These are phyloP conservation scores for Boletus sp. DNA, from an alignment of 1,284 basidiomycete species.

Conservation along the genomic window DNA sequence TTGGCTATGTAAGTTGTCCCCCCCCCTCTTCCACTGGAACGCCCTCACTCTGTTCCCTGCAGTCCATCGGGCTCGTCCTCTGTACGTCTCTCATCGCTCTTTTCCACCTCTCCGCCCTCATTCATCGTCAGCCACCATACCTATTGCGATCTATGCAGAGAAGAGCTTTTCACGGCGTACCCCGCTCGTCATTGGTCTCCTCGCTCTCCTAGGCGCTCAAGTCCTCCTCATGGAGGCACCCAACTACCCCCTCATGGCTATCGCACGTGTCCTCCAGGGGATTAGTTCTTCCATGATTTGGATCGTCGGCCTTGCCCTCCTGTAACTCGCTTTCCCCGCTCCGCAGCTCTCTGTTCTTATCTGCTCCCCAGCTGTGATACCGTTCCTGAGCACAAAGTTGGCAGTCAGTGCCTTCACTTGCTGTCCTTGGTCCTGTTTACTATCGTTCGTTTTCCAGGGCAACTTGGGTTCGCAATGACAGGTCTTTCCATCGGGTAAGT, in stretches of 20 bases:
- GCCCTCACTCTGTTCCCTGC: not conserved
- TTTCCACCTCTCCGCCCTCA: not conserved
- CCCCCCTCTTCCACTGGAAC: not conserved
- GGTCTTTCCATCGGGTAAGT: conserved; percentile 64
- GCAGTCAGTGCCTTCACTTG: conserved; percentile 44
- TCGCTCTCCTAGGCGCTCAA: conserved; percentile 55
- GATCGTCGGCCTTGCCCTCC: conserved; percentile 68
- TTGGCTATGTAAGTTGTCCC: conserved; percentile 47
- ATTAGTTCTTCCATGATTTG: conserved; percentile 71
- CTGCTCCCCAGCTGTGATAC: conserved; percentile 56
- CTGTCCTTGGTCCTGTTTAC: conserved; percentile 9
- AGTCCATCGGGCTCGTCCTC: conserved; percentile 49
- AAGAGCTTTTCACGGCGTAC: conserved; percentile 48
- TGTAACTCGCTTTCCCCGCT: conserved; percentile 41
- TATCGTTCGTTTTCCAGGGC: conserved; percentile 38
- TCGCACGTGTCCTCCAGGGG: conserved; percentile 71
- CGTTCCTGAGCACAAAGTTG: conserved; percentile 53
- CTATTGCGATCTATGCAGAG: conserved; percentile 68
- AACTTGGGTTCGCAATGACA: conserved; percentile 70
- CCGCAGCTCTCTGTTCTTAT: conserved; percentile 5
- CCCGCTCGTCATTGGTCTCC: conserved; percentile 58
- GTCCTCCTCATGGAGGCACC: conserved; percentile 76
- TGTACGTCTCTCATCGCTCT: conserved; percentile 37
- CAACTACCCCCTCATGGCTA: conserved; percentile 64
- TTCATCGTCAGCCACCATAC: conserved; percentile 55